phyloP scores from a whole-genome alignment of 225 moss, liverwort and hornwort genomes.

The Sphagnum tenellum region DNA sequence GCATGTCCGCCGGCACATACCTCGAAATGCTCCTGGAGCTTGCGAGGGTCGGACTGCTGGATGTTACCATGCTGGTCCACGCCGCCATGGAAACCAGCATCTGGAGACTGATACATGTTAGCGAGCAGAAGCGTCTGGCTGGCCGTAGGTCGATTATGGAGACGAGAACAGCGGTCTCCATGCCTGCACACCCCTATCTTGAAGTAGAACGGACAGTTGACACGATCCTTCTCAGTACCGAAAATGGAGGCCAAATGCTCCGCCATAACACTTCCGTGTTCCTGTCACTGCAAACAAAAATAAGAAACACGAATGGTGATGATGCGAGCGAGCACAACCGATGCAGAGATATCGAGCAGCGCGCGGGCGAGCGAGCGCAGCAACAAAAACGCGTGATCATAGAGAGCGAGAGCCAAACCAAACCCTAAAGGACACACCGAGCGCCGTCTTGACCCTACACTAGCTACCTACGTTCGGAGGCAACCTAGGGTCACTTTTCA shows the following conservation, averaged over 20 bases:
- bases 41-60: conserved; percentile 94
- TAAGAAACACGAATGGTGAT: too few species aligned
- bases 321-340: too few species aligned
- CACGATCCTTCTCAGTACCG: conserved; percentile 94
- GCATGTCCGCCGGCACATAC: conserved; percentile 9
- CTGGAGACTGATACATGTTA: conserved; percentile 96
- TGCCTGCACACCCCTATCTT: conserved; percentile 96
- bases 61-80: conserved; percentile 98
- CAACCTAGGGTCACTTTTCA: too few species aligned
- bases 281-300: too few species aligned
- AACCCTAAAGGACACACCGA: too few species aligned
- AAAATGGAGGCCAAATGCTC: conserved; percentile 96
- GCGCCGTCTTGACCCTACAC: too few species aligned
- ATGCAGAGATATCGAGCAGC: too few species aligned
- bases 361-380: too few species aligned
- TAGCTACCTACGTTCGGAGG: too few species aligned
- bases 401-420: too few species aligned
- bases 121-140: conserved; percentile 89
- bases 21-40: conserved; percentile 97
- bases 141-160: conserved; percentile 92
- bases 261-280: conserved; percentile 36
- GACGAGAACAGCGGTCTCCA: conserved; percentile 87
- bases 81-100: conserved; percentile 93
- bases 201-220: conserved; percentile 96
- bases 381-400: too few species aligned